Evolutionary conservation across 345 rosid species (phyloP), one percentile per base, ranked within the genome.

Genomic region (Euclidium syriacum): DNA sequence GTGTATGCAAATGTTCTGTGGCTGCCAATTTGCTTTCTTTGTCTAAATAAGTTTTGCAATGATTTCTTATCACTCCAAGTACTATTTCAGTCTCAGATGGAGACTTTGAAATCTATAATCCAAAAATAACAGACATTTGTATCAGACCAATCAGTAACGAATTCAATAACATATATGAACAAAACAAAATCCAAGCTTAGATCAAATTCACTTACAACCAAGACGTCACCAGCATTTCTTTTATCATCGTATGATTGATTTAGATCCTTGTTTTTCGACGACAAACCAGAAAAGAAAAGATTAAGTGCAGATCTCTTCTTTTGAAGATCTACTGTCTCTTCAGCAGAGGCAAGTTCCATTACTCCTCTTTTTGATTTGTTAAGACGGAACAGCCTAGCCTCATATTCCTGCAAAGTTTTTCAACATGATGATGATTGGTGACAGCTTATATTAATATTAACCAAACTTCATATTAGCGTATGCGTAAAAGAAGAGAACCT

Each of bases 331-430:
- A 86, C 77, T 14, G 87, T 81, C 80, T 89, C 96, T 80, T 92
- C 96, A 33, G 92, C 95, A 62, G 89, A 87, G 47, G 87, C 91
- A 68, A 83, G 80, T 69, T 77, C 75, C 74, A 85, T 71, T 63
- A 77, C 64, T 61, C 79, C 98, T 68, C 85, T 82, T 71, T 78
- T 80, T 53, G 78, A 75, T 79, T 85, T 85, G 54, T 79, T 76
- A 17, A 86, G 87, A 57, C 86, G 86, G 72, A 92, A 92, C 29
- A 92, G 81, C 80, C 96, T 84, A 43, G 98, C 95, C 74, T 82
- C 94, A 43, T 92, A 89, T 62, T 78, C 85, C 98, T 92, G 75
- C 52, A 33, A 49, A 62, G 48, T 55, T 63, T 58, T 56, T 30
- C 38, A 35, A 58, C 23, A 65, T 12, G 52, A 58, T 22, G 62